A percentile compares a stretch with the other conserved stretches of the same genome.
Evolutionary conservation across 2,329 filamentous ascomycete genomes (phyloP).

Genomic region (Cucurbitaria berberidis): DNA sequence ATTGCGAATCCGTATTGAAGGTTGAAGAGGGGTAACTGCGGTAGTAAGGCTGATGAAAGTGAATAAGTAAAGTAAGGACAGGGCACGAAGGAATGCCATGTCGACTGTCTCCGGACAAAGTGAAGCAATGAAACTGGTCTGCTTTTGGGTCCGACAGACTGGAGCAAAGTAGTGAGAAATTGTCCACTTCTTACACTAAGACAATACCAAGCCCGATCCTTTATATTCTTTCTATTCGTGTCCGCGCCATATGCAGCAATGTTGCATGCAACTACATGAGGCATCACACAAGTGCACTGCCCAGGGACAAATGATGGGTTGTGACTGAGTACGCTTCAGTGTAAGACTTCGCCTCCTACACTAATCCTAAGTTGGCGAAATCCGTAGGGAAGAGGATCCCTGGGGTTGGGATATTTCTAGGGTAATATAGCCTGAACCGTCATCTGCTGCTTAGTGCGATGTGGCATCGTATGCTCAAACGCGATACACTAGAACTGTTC

Average conservation of each 20-base stretch:
- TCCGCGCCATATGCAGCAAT: neutral
- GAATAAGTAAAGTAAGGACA: neutral
- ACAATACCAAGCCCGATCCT: neutral
- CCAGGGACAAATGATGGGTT: slow-evolving; percentile 3
- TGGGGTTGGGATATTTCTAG: neutral
- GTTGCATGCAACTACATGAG: neutral
- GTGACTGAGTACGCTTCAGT: slow-evolving; percentile 6
- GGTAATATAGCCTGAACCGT: no score
- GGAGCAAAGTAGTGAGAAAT: neutral
- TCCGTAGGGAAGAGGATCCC: slow-evolving; percentile 1
- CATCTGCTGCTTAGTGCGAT: no score
- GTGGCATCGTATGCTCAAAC: no score
- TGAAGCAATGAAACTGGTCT: neutral
- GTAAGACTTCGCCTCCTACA: slow-evolving; percentile 3
- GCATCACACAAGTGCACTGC: slow-evolving; percentile 1
- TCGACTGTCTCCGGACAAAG: neutral
- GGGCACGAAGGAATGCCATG: neutral
- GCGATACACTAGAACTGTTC: neutral
- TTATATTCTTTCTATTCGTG: slow-evolving; percentile 1
- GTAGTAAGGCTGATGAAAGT: neutral
- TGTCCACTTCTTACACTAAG: neutral
- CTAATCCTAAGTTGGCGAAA: neutral
- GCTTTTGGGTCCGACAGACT: no score
- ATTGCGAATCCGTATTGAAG: slow-evolving; percentile 8
- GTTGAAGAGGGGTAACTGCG: neutral